A percentile compares a stretch with the other conserved stretches of the same genome.
Evolutionary conservation across 2,329 filamentous ascomycete genomes (phyloP).

Genomic region (Cordyceps farinosa): DNA sequence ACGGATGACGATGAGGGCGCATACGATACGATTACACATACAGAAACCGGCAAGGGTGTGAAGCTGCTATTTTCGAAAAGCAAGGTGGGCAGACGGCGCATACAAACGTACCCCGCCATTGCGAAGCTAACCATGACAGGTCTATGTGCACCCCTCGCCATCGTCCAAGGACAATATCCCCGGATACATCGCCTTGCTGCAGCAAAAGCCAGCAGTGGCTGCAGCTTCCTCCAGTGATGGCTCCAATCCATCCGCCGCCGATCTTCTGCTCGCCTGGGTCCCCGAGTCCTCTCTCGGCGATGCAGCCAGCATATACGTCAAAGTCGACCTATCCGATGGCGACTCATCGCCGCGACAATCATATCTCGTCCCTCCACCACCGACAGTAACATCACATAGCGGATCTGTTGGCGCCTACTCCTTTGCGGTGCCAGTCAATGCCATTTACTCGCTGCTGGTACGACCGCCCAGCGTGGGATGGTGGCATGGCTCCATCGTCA

Average conservation of each 20-base stretch:
- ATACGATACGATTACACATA: conserved; percentile 89
- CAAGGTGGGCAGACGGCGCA: conserved; percentile 70
- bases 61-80: conserved; percentile 95
- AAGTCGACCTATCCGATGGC: conserved; percentile 83
- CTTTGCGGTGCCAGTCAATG: conserved; percentile 85
- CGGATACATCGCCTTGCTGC: conserved; percentile 87
- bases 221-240: conserved; percentile 34
- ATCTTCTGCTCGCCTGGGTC: conserved; percentile 87
- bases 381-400: conserved; percentile 74
- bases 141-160: conserved; percentile 92
- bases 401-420: conserved; percentile 75
- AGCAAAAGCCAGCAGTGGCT: conserved; percentile 66
- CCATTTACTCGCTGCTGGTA: conserved; percentile 86
- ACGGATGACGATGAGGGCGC: conserved; percentile 95
- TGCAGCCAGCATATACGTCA: conserved; percentile 84
- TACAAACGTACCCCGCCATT: background rate
- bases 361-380: conserved; percentile 87
- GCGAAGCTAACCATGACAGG: conserved; percentile 45
- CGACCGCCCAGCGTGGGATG: conserved; percentile 90
- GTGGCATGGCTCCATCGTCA: conserved; percentile 96
- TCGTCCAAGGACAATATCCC: conserved; percentile 94
- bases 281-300: conserved; percentile 87
- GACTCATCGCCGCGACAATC: conserved; percentile 79
- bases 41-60: conserved; percentile 73
- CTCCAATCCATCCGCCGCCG: conserved; percentile 55